Percentiles rank a stretch among this genome's conserved stretches.
Conservation (phyloP, 257 asterid genomes). For the Ilex asprella region DNA sequence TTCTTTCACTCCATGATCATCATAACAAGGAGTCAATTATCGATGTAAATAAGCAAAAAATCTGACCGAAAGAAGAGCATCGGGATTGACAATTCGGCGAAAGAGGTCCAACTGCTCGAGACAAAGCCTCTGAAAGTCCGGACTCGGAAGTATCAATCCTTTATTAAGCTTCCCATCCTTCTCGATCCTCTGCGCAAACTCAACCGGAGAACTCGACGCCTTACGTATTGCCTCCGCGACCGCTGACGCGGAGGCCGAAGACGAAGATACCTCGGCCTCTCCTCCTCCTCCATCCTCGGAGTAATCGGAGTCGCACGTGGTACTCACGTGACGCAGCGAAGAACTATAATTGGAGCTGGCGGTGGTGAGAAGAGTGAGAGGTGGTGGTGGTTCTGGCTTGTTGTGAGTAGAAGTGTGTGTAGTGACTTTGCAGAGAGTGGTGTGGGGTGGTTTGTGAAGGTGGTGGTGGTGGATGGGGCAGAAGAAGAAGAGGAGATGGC, state of each 20-base stretch:
- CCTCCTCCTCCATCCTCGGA: slow-evolving; percentile 9
- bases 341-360: slow-evolving; percentile 27
- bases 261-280: slow-evolving; percentile 31
- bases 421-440: slow-evolving; percentile 37
- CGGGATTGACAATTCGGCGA: slow-evolving; percentile 70
- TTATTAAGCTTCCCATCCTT: slow-evolving; percentile 27
- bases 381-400: slow-evolving; percentile 25
- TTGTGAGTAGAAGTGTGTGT: not conserved
- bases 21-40: too few relatives aligned
- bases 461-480: slow-evolving; percentile 3
- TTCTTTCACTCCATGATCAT: too few relatives aligned
- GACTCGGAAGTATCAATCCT: slow-evolving; percentile 74
- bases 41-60: too few relatives aligned
- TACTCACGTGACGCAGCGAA: slow-evolving; percentile 44
- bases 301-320: slow-evolving; percentile 27
- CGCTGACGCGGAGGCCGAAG: slow-evolving; percentile 60
- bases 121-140: slow-evolving; percentile 80
- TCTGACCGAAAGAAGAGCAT: slow-evolving; percentile 66
- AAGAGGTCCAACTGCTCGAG: slow-evolving; percentile 79
- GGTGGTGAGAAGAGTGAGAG: slow-evolving; percentile 31
- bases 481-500: too few relatives aligned
- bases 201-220: slow-evolving; percentile 90
- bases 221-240: slow-evolving; percentile 59
- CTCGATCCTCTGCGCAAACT: slow-evolving; percentile 68
- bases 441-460: slow-evolving; percentile 20